A percentile compares a stretch with the other conserved stretches of the same genome.
Conservation (phyloP, 805 yeast species). For the Suhomyces emberorum region DNA sequence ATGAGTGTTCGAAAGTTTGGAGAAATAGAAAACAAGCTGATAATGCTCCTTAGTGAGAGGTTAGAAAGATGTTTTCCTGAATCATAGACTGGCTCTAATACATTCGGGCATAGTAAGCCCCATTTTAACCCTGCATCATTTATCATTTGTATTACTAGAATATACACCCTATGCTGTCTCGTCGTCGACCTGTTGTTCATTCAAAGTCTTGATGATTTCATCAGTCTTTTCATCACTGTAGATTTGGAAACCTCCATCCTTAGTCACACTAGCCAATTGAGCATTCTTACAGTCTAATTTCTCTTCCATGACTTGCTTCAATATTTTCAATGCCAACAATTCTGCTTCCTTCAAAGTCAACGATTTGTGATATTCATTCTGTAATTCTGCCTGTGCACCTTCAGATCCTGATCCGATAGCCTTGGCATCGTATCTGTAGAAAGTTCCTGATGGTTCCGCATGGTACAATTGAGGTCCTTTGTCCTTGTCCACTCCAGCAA, state of each 20-base stretch:
- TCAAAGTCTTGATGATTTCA: slow-evolving; percentile 71
- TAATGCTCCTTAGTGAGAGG: slow-evolving; percentile 41
- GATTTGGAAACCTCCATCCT: slow-evolving; percentile 78
- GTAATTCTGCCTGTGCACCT: slow-evolving; percentile 97
- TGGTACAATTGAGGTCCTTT: slow-evolving; percentile 95
- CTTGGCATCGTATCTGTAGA: slow-evolving; percentile 95
- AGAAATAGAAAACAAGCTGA: slow-evolving; percentile 46
- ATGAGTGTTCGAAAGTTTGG: slow-evolving; percentile 46
- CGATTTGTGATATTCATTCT: slow-evolving; percentile 92
- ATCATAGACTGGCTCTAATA: no score
- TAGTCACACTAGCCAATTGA: slow-evolving; percentile 90
- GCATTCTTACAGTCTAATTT: slow-evolving; percentile 93
- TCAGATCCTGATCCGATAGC: slow-evolving; percentile 99
- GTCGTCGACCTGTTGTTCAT: slow-evolving; percentile 59
- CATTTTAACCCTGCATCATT: no score
- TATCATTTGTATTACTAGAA: slow-evolving; percentile 2
- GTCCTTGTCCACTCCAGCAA: slow-evolving; percentile 91
- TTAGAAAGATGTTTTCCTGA: slow-evolving; percentile 38
- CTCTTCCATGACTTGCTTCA: slow-evolving; percentile 99
- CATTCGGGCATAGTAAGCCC: no score
- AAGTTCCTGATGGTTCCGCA: slow-evolving; percentile 99
- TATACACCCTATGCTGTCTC: slow-evolving; percentile 8
- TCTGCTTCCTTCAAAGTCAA: slow-evolving; percentile 92
- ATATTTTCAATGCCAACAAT: slow-evolving; percentile 76
- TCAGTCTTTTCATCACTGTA: slow-evolving; percentile 82